These are phyloP conservation scores for Penicillium roqueforti DNA, from an alignment of 495 filamentous ascomycete genomes.

Conservation along the genomic window DNA sequence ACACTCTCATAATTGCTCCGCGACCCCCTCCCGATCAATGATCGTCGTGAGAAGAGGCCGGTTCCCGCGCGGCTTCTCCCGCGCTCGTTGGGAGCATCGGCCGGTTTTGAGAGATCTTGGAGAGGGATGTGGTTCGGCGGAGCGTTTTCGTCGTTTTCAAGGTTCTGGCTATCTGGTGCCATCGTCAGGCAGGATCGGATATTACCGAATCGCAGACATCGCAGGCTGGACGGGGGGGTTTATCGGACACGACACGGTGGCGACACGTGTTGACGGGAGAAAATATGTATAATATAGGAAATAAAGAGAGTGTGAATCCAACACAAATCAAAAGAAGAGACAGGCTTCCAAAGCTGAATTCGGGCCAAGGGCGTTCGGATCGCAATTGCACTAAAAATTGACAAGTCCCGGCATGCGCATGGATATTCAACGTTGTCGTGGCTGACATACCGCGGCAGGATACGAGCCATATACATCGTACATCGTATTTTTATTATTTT, in stretches of 20 bases:
- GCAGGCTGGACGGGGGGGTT: constrained; percentile 21
- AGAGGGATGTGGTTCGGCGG: constrained; percentile 71
- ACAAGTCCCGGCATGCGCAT: constrained; percentile 1
- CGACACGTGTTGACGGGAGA: constrained; percentile 7
- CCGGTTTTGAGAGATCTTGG: constrained; percentile 67
- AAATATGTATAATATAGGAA: neutral
- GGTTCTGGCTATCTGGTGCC: constrained; percentile 54
- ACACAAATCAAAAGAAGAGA: neutral
- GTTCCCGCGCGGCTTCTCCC: constrained; percentile 29
- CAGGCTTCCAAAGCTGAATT: neutral
- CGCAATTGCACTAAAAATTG: constrained; percentile 9
- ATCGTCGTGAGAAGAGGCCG: constrained; percentile 35
- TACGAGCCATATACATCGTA: neutral
- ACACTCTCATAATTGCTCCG: constrained; percentile 49
- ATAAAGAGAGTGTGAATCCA: neutral
- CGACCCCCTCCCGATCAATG: constrained; percentile 34
- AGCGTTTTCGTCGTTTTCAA: constrained; percentile 44
- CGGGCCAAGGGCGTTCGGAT: constrained; percentile 1
- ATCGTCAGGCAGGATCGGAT: constrained; percentile 46
- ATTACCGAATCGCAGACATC: constrained; percentile 46
- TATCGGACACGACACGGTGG: constrained; percentile 8
- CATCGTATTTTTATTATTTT: too few species aligned
- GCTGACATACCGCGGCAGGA: neutral
- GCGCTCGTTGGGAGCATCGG: constrained; percentile 28
- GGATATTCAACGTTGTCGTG: neutral